Base-by-base conservation (phyloP, 768 basidiomycete species). In the Collybia mongolica region DNA sequence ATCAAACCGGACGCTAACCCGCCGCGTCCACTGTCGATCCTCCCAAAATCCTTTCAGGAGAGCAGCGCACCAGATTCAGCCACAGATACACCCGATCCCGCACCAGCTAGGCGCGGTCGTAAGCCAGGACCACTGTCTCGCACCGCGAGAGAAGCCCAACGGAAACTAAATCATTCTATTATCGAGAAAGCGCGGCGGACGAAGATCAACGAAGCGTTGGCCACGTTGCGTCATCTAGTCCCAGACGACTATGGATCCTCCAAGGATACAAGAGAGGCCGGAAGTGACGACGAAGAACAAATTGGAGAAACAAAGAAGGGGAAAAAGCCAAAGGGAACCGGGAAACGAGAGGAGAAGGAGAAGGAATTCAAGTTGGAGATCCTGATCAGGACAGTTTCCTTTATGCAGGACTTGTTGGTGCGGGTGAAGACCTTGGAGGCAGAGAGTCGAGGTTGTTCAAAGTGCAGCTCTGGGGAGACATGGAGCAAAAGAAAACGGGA, bases 311-410 rank as follows among this genome's bases (percentile, higher is more conserved):
- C 66, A 18, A 59, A 62, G 5, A 63, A 66, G 22, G 74, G 68
- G 15, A 62, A 67, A 22, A 63, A 69, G 38, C 56, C 60, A 24
- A 71, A 71, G 55, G 61, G 58, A 0, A 59, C 66, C 14, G 68
- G 75, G 3, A 84, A 81, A 59, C 73, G 74, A 46, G 72, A 75
- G 51, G 75, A 78, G 53, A 80, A 81, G 65, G 89, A 87, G 59
- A 90, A 90, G 62, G 92, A 95, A 68, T 95, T 93, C 76, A 96
- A 95, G 70, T 76, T 96, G 20, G 93, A 95, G 70, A 88, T 94
- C 41, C 80, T 95, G 44, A 83, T 91, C 54, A 73, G 89, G 59
- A 91, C 92, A 0, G 92, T 95, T 11, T 66, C 81, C 1, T 91
- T 84, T 67, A 78, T 94, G 68, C 77, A 86, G 66, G 82, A 87